Percentiles rank a stretch among this genome's conserved stretches.
These are phyloP conservation scores for Gloeostereum incarnatum DNA, from an alignment of 768 basidiomycete species.

Conservation along the genomic window DNA sequence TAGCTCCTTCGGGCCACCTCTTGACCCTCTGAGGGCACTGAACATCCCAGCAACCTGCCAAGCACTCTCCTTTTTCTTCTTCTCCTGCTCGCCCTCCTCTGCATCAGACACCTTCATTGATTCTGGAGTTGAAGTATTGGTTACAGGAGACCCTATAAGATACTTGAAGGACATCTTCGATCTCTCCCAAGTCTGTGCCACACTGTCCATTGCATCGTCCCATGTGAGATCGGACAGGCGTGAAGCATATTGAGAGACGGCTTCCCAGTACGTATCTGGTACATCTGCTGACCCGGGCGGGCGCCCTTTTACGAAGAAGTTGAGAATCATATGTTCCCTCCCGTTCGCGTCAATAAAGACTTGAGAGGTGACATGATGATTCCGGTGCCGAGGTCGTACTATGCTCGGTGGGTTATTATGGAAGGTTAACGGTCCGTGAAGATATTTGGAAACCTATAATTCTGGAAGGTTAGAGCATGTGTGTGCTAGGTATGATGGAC, in stretches of 20 bases:
- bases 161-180: constrained; percentile 59
- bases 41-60: constrained; percentile 63
- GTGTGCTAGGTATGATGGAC: background rate
- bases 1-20: constrained; percentile 18
- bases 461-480: constrained; percentile 8
- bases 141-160: constrained; percentile 52
- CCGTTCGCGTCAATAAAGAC: constrained; percentile 65
- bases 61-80: constrained; percentile 18
- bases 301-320: constrained; percentile 69
- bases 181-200: constrained; percentile 32
- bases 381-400: constrained; percentile 70
- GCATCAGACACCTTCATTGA: constrained; percentile 19
- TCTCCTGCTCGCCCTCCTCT: constrained; percentile 21
- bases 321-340: constrained; percentile 76
- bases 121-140: constrained; percentile 20
- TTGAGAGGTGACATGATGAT: constrained; percentile 74
- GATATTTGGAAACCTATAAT: constrained; percentile 60
- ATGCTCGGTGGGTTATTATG: constrained; percentile 78
- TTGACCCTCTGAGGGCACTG: constrained; percentile 43
- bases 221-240: constrained; percentile 41
- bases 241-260: constrained; percentile 25
- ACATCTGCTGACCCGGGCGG: constrained; percentile 27
- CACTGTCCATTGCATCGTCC: constrained; percentile 40
- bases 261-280: constrained; percentile 34
- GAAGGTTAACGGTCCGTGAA: constrained; percentile 61